Evolutionary conservation across 306 rosid genomes (phyloP), one percentile per base, ranked within the genome.

Genomic region (Quillaja saponaria): DNA sequence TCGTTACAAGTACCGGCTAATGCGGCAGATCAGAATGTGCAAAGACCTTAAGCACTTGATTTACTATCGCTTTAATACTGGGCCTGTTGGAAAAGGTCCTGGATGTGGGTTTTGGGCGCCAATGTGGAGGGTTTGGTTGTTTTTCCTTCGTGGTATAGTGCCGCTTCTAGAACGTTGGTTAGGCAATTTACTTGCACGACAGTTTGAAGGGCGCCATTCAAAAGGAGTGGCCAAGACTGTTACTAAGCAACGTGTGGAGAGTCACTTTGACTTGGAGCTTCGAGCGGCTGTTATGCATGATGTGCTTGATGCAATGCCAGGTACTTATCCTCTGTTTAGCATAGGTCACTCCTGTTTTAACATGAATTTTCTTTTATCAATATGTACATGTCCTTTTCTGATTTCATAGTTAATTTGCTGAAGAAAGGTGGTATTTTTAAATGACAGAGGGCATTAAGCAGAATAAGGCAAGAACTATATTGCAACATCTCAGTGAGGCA

Each of bases 61-160:
- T 65, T 94, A 94, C 76, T 94, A 94, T 61, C 99, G 99, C 14
- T 94, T 94, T 78, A 94, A 94, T 76, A 94, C 99, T 52, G 99
- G 99, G 15, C 99, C 99, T 52, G 99, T 94, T 5, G 99, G 99
- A 52, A 94, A 94, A 65, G 99, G 99, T 34, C 99, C 99, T 12
- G 99, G 99, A 47, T 89, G 99, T 76, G 99, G 97, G 63, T 78
- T 94, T 76, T 94, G 99, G 99, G 99, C 99, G 6, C 99, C 99
- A 0, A 94, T 94, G 99, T 94, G 99, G 99, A 87, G 99, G 71
- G 99, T 94, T 41, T 94, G 99, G 99, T 76, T 94, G 62, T 94
- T 94, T 71, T 94, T 94, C 71, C 97, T 94, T 15, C 95, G 99
- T 58, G 99, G 99, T 64, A 94, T 94, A 39, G 99, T 94, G 62